Evolutionary conservation across 495 filamentous ascomycete species (phyloP).

Genomic region (Clohesyomyces aquaticus): DNA sequence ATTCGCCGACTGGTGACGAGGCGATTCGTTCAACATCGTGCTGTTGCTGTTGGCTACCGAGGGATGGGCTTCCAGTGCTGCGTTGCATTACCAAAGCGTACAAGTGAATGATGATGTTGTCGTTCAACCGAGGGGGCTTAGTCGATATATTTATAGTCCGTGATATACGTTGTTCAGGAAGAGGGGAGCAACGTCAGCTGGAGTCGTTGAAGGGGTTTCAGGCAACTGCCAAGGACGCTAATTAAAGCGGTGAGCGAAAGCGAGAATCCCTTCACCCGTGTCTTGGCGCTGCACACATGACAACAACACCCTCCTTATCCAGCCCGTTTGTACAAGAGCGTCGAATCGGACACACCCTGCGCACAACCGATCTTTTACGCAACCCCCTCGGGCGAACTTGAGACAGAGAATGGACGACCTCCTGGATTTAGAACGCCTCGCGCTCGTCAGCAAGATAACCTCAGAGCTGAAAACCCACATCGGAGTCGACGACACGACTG

Average conservation of each 20-base stretch:
- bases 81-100: neutral
- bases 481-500: constrained; percentile 87
- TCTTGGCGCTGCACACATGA: too few species aligned
- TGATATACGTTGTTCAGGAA: too few species aligned
- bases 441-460: constrained; percentile 91
- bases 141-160: neutral
- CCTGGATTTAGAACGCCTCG: constrained; percentile 85
- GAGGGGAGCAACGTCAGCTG: too few species aligned
- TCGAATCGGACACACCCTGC: too few species aligned
- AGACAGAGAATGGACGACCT: constrained; percentile 78
- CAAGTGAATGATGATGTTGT: neutral
- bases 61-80: neutral
- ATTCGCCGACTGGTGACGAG: neutral
- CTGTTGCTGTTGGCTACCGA: neutral
- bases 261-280: too few species aligned
- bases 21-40: neutral
- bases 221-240: too few species aligned
- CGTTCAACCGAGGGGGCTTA: neutral
- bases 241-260: too few species aligned
- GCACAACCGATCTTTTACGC: neutral
- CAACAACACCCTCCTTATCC: too few species aligned
- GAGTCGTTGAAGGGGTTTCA: too few species aligned
- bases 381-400: neutral
- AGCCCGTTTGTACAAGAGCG: too few species aligned
- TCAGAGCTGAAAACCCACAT: constrained; percentile 93